Evolutionary conservation across 306 rosid species (phyloP), one percentile per base, ranked within the genome.

Genomic region (Leucaena leucocephala): DNA sequence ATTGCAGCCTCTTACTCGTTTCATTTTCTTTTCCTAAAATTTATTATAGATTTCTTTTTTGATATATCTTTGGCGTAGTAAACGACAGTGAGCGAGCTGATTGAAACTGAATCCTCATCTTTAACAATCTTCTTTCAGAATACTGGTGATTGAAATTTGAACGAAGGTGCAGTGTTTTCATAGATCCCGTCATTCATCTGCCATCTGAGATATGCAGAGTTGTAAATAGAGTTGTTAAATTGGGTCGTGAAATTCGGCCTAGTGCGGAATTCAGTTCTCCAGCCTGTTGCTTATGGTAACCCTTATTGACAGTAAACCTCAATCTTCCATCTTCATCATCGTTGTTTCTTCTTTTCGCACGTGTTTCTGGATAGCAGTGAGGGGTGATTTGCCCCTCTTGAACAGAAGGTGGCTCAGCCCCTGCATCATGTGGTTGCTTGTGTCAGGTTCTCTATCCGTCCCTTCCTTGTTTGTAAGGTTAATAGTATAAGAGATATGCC

Each of bases 401-500:
- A 12, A 12, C 71, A 38, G 71, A 80, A 84, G 79, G 84, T 81
- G 87, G 87, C 87, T 77, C 79, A 38, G 77, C 74, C 79, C 63
- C 57, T 79, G 74, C 71, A 74, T 79, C 84, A 82, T 85, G 87
- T 75, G 58, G 64, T 67, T 84, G 77, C 55, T 49, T 74, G 59
- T 77, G 68, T 40, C 44, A 34, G 69, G 73, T 57, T 74, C 11
- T 81, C 71, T 65, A 19, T n/a, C 35, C 55, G 62, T 46, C 65
- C 80, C 14, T 16, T 50, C 44, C 75, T 71, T 76, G 40, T 66
- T 78, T 52, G 49, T 61, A 62, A 75, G 76, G 58, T 77, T 78
- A 61, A 52, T 52, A 75, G 79, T 15, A 67, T 85, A 85, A 81
- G 81, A 78, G 90, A 85, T 80, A 90, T 95, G 97, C 90, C 83